These are phyloP conservation scores for Tulasnella sp. DNA, from an alignment of 768 basidiomycete species.

Conservation along the genomic window DNA sequence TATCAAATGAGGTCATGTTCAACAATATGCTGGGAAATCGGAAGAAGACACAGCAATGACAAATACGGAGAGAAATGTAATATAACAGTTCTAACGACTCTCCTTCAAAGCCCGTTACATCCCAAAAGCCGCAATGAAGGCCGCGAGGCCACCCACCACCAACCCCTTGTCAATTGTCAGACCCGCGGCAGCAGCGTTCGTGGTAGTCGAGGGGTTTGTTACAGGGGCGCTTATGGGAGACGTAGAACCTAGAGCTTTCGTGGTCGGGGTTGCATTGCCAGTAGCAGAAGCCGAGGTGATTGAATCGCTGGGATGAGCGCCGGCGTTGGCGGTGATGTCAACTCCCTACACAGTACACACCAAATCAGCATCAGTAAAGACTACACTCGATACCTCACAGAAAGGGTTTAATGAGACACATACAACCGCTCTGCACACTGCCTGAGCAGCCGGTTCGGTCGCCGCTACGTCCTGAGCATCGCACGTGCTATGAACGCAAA, in stretches of 20 bases:
- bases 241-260: slow-evolving; percentile 12
- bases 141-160: not conserved
- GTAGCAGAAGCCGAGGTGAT: slow-evolving; percentile 19
- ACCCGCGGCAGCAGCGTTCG: not conserved
- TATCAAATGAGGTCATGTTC: not conserved
- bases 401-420: not conserved
- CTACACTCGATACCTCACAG: not conserved
- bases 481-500: not conserved
- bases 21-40: not conserved
- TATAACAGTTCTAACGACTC: not conserved
- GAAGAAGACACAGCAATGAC: slow-evolving; percentile 1
- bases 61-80: not conserved
- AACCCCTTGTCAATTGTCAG: not conserved
- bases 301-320: slow-evolving; percentile 11
- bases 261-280: slow-evolving; percentile 1
- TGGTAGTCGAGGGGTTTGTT: not conserved
- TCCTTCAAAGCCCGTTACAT: not conserved
- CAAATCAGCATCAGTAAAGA: not conserved
- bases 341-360: not conserved
- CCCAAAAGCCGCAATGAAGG: not conserved
- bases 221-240: not conserved
- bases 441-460: not conserved
- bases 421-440: slow-evolving; percentile 10
- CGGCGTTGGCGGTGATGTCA: slow-evolving; percentile 11
- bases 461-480: not conserved